These are phyloP conservation scores for Aspergillus bombycis DNA, from an alignment of 2,329 filamentous ascomycete genomes.

Conservation along the genomic window DNA sequence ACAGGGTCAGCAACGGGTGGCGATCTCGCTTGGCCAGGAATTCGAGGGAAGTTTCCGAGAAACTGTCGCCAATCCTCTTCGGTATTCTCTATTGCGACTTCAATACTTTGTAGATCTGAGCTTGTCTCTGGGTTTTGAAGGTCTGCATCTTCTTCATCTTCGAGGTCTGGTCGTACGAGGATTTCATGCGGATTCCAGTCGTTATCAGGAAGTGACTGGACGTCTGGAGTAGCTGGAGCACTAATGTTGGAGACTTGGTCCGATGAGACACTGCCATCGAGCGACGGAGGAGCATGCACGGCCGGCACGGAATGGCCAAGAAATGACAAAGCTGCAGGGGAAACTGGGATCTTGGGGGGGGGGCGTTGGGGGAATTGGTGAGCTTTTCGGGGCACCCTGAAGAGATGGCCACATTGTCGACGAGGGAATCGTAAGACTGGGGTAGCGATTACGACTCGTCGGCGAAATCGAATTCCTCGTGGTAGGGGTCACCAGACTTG, in stretches of 20 bases:
- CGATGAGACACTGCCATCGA: constrained; percentile 85
- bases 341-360: constrained; percentile 67
- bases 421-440: constrained; percentile 62
- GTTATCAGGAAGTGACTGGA: constrained; percentile 59
- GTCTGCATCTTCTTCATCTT: constrained; percentile 31
- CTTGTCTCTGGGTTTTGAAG: constrained; percentile 27
- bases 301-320: constrained; percentile 73
- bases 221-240: constrained; percentile 80
- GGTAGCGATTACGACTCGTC: constrained; percentile 54
- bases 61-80: constrained; percentile 63
- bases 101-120: constrained; percentile 34
- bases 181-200: constrained; percentile 60
- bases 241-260: constrained; percentile 84
- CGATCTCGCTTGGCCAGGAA: constrained; percentile 33
- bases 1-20: constrained; percentile 23
- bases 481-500: constrained; percentile 49
- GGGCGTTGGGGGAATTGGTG: constrained; percentile 52
- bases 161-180: constrained; percentile 38
- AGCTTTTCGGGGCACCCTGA: constrained; percentile 55
- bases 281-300: constrained; percentile 79
- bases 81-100: constrained; percentile 43
- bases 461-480: constrained; percentile 43
- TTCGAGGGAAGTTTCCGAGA: constrained; percentile 44
- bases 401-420: constrained; percentile 61
- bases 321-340: constrained; percentile 72